Evolutionary conservation across 495 filamentous ascomycete species (phyloP).

Genomic region (Daldinia bambusicola): DNA sequence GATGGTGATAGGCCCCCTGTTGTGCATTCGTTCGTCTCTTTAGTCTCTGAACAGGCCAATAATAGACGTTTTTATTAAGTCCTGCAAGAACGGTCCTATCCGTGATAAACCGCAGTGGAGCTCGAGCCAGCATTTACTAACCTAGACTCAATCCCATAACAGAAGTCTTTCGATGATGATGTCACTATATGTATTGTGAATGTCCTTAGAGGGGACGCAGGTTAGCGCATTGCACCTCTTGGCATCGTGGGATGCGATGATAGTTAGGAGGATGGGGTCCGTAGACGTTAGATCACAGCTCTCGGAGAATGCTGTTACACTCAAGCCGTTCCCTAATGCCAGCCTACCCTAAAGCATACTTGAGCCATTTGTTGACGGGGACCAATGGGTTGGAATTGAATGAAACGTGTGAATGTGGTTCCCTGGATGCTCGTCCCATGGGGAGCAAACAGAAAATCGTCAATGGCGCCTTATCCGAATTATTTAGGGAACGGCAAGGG

Average conservation of each 20-base stretch:
- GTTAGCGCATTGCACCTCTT: slow-evolving; percentile 32
- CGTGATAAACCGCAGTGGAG: slow-evolving; percentile 41
- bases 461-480: slow-evolving; percentile 1
- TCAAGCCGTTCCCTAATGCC: not conserved
- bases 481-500: not conserved
- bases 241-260: slow-evolving; percentile 34
- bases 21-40: slow-evolving; percentile 21
- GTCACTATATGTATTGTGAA: slow-evolving; percentile 32
- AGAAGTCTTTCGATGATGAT: slow-evolving; percentile 42
- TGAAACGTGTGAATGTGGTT: not conserved
- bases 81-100: slow-evolving; percentile 36
- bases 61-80: slow-evolving; percentile 3
- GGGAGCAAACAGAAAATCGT: slow-evolving; percentile 6
- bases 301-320: slow-evolving; percentile 5
- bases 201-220: slow-evolving; percentile 27
- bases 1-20: slow-evolving; percentile 17
- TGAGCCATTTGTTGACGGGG: slow-evolving; percentile 14
- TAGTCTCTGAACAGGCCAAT: slow-evolving; percentile 20
- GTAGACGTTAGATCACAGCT: slow-evolving; percentile 5
- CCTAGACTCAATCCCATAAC: slow-evolving; percentile 28
- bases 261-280: slow-evolving; percentile 12
- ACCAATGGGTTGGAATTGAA: slow-evolving; percentile 1
- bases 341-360: not conserved
- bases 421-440: not conserved
- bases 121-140: slow-evolving; percentile 22